These are phyloP conservation scores for Amyloporia xantha DNA, from an alignment of 768 basidiomycete species.

Conservation along the genomic window DNA sequence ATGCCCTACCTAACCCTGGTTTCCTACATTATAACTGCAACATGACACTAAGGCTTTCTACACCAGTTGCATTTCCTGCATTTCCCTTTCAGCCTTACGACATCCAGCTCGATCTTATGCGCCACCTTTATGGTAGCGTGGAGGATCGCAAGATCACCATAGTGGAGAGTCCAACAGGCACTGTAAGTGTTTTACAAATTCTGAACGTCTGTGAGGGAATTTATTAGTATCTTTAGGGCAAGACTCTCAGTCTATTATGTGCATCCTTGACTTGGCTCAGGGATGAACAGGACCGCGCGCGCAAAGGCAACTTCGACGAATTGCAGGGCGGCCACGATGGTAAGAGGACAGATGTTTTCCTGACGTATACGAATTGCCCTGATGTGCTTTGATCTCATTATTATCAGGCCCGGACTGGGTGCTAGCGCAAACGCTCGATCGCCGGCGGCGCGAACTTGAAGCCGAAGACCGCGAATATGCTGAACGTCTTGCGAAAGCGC, in stretches of 20 bases:
- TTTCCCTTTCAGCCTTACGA: conserved; percentile 64
- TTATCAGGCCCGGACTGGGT: conserved; percentile 70
- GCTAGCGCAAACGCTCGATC: conserved; percentile 58
- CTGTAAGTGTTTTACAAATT: conserved; percentile 38
- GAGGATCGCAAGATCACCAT: conserved; percentile 73
- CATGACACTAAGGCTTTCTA: conserved; percentile 38
- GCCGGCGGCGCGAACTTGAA: conserved; percentile 60
- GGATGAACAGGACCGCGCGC: conserved; percentile 64
- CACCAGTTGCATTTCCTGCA: conserved; percentile 61
- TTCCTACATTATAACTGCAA: too few species aligned
- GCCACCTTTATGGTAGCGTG: conserved; percentile 73
- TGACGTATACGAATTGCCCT: too few species aligned
- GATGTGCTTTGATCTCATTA: background rate
- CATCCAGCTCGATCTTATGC: conserved; percentile 87
- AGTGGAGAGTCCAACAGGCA: conserved; percentile 86
- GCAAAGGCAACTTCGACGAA: conserved; percentile 53
- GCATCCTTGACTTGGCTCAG: conserved; percentile 68
- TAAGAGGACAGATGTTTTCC: background rate
- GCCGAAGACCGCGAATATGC: conserved; percentile 59
- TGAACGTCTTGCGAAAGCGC: conserved; percentile 48
- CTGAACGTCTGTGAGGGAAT: background rate
- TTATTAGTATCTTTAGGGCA: conserved; percentile 49
- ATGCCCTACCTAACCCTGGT: too few species aligned
- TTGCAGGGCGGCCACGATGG: conserved; percentile 21
- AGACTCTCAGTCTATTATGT: conserved; percentile 77